These are phyloP conservation scores for Trichoderma endophyticum DNA, from an alignment of 2,329 filamentous ascomycete genomes.

Conservation along the genomic window DNA sequence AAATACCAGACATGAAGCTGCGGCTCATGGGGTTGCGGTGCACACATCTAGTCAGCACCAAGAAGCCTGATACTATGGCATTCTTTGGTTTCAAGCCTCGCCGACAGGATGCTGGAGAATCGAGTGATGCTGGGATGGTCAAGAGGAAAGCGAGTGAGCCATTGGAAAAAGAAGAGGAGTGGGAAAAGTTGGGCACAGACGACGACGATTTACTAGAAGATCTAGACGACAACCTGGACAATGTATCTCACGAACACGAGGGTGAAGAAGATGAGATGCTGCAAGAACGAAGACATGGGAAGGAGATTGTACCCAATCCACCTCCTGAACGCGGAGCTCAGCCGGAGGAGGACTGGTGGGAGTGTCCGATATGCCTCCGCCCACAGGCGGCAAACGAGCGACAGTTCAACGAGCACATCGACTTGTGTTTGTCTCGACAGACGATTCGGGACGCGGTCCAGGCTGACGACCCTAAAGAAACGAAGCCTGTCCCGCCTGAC, in stretches of 20 bases:
- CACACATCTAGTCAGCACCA: conserved; percentile 82
- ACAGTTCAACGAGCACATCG: conserved; percentile 86
- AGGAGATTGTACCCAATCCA: conserved; percentile 50
- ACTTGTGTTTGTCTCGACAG: conserved; percentile 80
- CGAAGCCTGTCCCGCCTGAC: conserved; percentile 32
- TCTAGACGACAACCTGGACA: not conserved
- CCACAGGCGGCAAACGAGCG: conserved; percentile 73
- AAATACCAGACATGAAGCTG: conserved; percentile 74
- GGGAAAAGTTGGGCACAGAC: conserved; percentile 68
- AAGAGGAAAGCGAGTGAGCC: conserved; percentile 37
- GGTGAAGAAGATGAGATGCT: not conserved
- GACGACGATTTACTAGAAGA: conserved; percentile 43
- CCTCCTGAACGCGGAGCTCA: conserved; percentile 22
- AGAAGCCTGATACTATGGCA: conserved; percentile 69
- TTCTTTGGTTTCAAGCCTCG: conserved; percentile 69
- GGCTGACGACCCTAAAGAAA: conserved; percentile 36
- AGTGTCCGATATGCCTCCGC: conserved; percentile 82
- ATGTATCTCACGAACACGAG: not conserved
- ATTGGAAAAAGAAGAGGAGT: conserved; percentile 43
- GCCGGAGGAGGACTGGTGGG: conserved; percentile 61
- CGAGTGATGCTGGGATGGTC: conserved; percentile 19
- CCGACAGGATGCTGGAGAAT: conserved; percentile 21
- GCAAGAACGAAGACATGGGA: conserved; percentile 40
- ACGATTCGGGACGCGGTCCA: conserved; percentile 83
- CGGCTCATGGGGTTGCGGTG: conserved; percentile 86